Base-by-base conservation (phyloP, 2,329 filamentous ascomycete species). In the Aureobasidium sp. region DNA sequence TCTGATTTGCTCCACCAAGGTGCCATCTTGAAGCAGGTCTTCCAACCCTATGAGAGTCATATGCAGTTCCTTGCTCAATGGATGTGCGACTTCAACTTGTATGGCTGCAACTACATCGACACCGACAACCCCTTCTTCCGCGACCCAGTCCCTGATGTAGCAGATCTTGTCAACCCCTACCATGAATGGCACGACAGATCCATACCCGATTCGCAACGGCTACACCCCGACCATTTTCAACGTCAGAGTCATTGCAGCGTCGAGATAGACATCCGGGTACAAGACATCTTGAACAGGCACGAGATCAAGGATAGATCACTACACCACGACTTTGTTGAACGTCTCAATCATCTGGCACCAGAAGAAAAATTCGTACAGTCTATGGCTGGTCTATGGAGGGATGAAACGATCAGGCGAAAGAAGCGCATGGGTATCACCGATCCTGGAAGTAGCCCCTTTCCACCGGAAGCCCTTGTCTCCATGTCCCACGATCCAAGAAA, bases 81-180 rank as follows among this genome's bases (percentile, higher is more conserved):
- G 88, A 98, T 99, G 96, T 92, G 91, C 69, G 97, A 99, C 77
- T 99, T 97, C 83, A 99, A 98, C 75, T 83, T 99, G 70, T 98
- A 97, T 77, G 97, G 97, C 9, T 99, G 96, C 75, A 91, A 90
- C 65, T 97, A 95, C 73, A 89, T 98, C 69, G 88, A 95, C 66
- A 91, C 90, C 58, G 83, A 83, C 13, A 92, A 89, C 69, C 88
- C 90, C 1, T 85, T 81, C 33, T 98, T 97, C 74, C 89, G 96
- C 64, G 84, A 84, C 3, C 94, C 94, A 0, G 83, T 98, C 2
- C 95, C 95, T 0, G 81, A 86, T 11, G 89, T 88, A 72, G 82
- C 90, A n/a, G 85, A 91, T 27, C 81, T 89, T n/a, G 85, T 86
- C 66, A 84, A 82, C 64, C 80, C 85, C 13, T 78, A 84, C 36